Base-by-base conservation (phyloP, 2,329 filamentous ascomycete species). In the Alternaria infectoria region DNA sequence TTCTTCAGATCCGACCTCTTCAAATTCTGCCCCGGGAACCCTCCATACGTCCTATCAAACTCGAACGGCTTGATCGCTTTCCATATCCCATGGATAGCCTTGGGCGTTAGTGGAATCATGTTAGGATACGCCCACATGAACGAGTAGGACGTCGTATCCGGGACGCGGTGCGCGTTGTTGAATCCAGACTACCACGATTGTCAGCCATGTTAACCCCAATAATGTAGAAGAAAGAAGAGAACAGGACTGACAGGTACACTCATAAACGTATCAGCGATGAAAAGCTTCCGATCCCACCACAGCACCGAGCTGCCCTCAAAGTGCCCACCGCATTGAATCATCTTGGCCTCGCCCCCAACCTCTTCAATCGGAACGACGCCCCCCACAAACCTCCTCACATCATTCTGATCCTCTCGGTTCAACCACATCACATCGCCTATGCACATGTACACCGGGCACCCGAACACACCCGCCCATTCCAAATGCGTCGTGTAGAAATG, bases 401-500 rank as follows among this genome's bases (percentile, higher is more conserved):
- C 82, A 8, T 81, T 26, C 68, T n/a, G 66, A 65, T 86, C 83
- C 9, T 74, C 68, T 3, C 85, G 80, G 59, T 82, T 86, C 11
- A 89, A 76, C 92, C 92, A 96, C 67, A 81, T 73, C 58, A 80
- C 78, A 77, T 96, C 93, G 61, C 91, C 89, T 6, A 78, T 78
- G 0, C 89, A 84, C 1, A 93, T 74, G 71, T 91, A 94, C 1
- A 96, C 88, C 0, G 88, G 89, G 70, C 91, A 93, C 5, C 80
- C 28, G 69, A 96, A 95, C 0, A 85, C 84, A 47, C 82, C 75
- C 0, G 90, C 89, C 92, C 93, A 96, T 68, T 90, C 87, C 0
- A 91, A 78, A 76, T 93, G 90, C 4, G 91, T 91, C 13, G 89
- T 89, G 80, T 92, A 96, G 80, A 92, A 96, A 76, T 96, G 93